phyloP scores from a whole-genome alignment of 1,139 yeast species.

The Chernovozyma sophiae-reginae region DNA sequence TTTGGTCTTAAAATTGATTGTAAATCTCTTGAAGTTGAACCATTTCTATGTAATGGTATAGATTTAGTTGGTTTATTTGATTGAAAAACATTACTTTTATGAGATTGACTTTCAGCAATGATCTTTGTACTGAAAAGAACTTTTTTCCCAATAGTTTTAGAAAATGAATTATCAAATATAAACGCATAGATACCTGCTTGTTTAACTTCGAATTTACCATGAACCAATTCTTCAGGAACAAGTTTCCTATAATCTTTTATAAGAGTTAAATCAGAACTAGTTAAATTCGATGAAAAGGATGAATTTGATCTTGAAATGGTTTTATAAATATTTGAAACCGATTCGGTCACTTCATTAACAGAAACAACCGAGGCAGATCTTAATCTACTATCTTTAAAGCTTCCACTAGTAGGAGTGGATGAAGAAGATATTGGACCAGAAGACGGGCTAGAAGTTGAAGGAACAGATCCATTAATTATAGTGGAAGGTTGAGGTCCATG shows the following conservation, averaged over 20 bases:
- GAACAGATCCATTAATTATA: not conserved
- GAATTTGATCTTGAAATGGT: conserved; percentile 32
- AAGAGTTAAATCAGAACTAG: conserved; percentile 35
- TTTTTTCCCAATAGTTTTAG: conserved; percentile 80
- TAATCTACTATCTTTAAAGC: conserved; percentile 12
- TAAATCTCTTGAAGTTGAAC: conserved; percentile 3
- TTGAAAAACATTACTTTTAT: not conserved
- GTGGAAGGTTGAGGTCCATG: not conserved
- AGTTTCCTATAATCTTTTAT: conserved; percentile 43
- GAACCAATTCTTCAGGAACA: conserved; percentile 55
- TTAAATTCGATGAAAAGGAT: conserved; percentile 29
- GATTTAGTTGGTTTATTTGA: not conserved
- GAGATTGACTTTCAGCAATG: conserved; percentile 9
- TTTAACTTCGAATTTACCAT: conserved; percentile 56
- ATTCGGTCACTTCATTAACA: conserved; percentile 35
- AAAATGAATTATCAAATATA: conserved; percentile 87
- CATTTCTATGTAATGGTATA: not conserved
- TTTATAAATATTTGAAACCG: conserved; percentile 21
- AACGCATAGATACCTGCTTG: conserved; percentile 75
- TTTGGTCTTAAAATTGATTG: conserved; percentile 27
- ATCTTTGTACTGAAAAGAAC: conserved; percentile 63
- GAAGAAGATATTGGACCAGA: not conserved
- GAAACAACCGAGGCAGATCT: conserved; percentile 36
- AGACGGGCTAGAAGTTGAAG: conserved; percentile 3
- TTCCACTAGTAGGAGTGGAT: conserved; percentile 4